Evolutionary conservation across 768 basidiomycete genomes (phyloP).

Genomic region (Dendrothele bispora): DNA sequence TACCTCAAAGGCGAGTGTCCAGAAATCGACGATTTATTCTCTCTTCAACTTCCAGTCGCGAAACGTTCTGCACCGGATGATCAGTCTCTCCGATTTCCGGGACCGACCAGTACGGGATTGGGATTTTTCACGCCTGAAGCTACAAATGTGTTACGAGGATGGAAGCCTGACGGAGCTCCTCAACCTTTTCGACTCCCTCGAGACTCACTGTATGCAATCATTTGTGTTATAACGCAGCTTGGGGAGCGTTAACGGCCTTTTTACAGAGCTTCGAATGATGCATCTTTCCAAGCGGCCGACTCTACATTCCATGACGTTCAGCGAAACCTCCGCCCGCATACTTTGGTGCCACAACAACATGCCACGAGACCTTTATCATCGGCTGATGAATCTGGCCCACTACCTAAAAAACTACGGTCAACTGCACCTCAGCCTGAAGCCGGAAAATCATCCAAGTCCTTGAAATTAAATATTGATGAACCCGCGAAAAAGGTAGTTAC

Average conservation of each 20-base stretch:
- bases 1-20: constrained; percentile 58
- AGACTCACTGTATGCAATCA: constrained; percentile 58
- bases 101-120: constrained; percentile 50
- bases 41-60: constrained; percentile 56
- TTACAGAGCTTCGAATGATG: constrained; percentile 56
- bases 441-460: constrained; percentile 53
- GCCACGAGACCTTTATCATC: constrained; percentile 74
- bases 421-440: constrained; percentile 53
- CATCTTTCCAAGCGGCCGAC: constrained; percentile 52
- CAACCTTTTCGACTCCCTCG: constrained; percentile 63
- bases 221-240: constrained; percentile 8
- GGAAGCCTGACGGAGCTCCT: constrained; percentile 50
- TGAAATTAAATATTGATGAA: constrained; percentile 65
- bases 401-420: constrained; percentile 72
- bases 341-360: constrained; percentile 45
- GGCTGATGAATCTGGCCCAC: constrained; percentile 79
- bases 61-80: constrained; percentile 45
- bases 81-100: constrained; percentile 25
- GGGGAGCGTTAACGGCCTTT: constrained; percentile 11
- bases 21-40: constrained; percentile 72
- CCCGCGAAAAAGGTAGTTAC: constrained; percentile 89
- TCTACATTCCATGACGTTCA: constrained; percentile 56
- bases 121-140: constrained; percentile 80
- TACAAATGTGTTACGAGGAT: constrained; percentile 55
- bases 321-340: constrained; percentile 42